Base-by-base conservation (phyloP, 1,284 basidiomycete species). In the Meira nashicola region DNA sequence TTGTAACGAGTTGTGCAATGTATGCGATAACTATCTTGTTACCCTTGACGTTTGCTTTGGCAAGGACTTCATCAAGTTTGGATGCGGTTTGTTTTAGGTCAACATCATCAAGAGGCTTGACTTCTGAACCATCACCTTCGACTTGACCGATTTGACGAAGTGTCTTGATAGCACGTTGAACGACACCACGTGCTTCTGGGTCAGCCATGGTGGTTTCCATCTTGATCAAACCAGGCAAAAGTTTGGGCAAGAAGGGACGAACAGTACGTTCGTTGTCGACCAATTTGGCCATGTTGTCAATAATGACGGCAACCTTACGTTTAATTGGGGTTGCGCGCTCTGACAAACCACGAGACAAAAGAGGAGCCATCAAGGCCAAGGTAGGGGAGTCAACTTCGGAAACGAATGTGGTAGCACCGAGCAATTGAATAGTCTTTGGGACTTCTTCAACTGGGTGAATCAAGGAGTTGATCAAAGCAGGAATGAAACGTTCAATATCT, bases 391-490 rank as follows among this genome's bases (percentile, higher is more conserved):
- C 95, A 82, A 99, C 95, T 85, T 98, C 95, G 65, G 93, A 92
- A 87, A 99, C 95, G 87, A 98, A 98, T 80, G 95, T 98, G 82
- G 95, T 98, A 63, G 95, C 88, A 80, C 93, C 93, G 81, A 98
- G 92, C 81, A 96, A 89, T 78, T 86, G 85, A 78, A 98, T 91
- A 76, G 92, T 96, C 79, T 89, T 90, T 77, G 93, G 89, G 67
- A 97, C 94, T 86, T 98, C 92, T 85, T 98, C 94, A 73, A 96
- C 92, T 76, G 95, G 95, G 85, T 98, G 92, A 83, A 96, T 93
- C 77, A 98, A 84, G 80, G 91, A 89, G 82, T 94, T 90, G 82
- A 95, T 93, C 78, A 95, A 86, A 78, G 92, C 93, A 69, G 93
- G 94, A 59, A 77, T 79, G 74, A 79, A 78, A 59, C 79, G 80